Evolutionary conservation across 768 basidiomycete species (phyloP).

Genomic region (Clavaria fumosa): DNA sequence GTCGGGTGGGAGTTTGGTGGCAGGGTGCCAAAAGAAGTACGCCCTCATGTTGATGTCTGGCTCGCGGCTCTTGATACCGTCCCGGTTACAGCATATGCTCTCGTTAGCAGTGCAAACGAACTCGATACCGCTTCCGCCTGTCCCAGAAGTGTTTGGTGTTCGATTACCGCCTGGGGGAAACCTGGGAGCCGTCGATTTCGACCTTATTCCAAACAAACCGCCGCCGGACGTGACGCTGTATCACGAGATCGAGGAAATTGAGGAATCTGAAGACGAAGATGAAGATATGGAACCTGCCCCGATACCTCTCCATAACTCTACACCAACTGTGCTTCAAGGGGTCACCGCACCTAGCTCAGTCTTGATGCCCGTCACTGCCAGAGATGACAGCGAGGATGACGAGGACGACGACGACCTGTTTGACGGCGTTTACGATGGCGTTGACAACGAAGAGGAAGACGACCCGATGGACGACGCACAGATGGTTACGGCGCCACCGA

Average conservation of each 20-base stretch:
- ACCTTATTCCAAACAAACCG: slow-evolving; percentile 72
- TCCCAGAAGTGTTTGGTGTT: slow-evolving; percentile 82
- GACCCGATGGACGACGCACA: slow-evolving; percentile 74
- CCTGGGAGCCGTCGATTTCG: slow-evolving; percentile 70
- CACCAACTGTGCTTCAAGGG: no score
- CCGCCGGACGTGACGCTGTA: slow-evolving; percentile 63
- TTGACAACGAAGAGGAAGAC: slow-evolving; percentile 65
- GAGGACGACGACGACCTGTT: slow-evolving; percentile 71
- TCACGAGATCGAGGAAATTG: slow-evolving; percentile 69
- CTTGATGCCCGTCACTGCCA: no score
- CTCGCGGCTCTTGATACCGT: neutral
- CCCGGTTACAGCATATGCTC: slow-evolving; percentile 42
- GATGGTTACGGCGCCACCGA: slow-evolving; percentile 28
- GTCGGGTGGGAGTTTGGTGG: slow-evolving; percentile 91
- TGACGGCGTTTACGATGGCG: slow-evolving; percentile 58
- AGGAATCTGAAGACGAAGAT: slow-evolving; percentile 55
- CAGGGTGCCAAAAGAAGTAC: slow-evolving; percentile 75
- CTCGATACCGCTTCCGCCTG: slow-evolving; percentile 60
- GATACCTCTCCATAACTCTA: slow-evolving; percentile 25
- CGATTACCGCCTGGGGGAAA: slow-evolving; percentile 59
- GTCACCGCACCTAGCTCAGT: no score
- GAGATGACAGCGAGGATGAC: slow-evolving; percentile 54
- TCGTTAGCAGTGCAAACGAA: slow-evolving; percentile 78
- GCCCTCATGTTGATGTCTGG: slow-evolving; percentile 10
- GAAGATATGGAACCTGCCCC: slow-evolving; percentile 54